Base-by-base conservation (phyloP, 306 rosid species). In the Datisca glomerata region DNA sequence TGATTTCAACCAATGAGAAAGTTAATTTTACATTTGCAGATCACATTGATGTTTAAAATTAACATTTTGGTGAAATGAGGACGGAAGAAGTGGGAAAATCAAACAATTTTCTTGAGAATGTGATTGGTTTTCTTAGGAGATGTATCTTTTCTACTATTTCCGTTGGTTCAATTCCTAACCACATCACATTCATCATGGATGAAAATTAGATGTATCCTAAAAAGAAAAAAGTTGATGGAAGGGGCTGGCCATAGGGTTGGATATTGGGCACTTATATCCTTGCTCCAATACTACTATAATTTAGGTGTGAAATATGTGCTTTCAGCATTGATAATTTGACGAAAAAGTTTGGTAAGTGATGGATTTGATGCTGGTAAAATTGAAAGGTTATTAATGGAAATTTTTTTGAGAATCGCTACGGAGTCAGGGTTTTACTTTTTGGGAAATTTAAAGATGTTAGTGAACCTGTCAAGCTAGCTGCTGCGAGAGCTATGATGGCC, bases 131-230 rank as follows among this genome's bases (percentile, higher is more conserved):
- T 15, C 8, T 55, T 2, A 49, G 59, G 57, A 60, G 29, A 44
- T 60, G 55, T 60, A 27, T 45, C 16, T 51, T 45, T 49, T 29
- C 12, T 24, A 60, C 51, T 22, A 33, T 61, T 27, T 68, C 61
- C 8, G 39, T 44, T 45, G 61, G 58, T 41, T 57, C 69, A 19
- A 42, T 51, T 40, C 74, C 74, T 12, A 41, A 14, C 15, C 69
- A 61, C 33, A 15, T 61, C 20, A 69, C 69, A 17, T 68, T 61
- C 53, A 68, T 68, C 65, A 61, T 68, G 69, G 74, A 68, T 24
- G 65, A 65, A 31, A 68, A 68, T 38, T 24, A 65, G 21, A 61
- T 68, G 29, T 68, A 51, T 17, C 53, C 57, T 6, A 55, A 56
- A 22, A 61, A 22, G 53, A 21, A 2, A n/a, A 41, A 61, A 68